Evolutionary conservation across 208 protist species (phyloP).

Genomic region (Trypanosoma scelopori): DNA sequence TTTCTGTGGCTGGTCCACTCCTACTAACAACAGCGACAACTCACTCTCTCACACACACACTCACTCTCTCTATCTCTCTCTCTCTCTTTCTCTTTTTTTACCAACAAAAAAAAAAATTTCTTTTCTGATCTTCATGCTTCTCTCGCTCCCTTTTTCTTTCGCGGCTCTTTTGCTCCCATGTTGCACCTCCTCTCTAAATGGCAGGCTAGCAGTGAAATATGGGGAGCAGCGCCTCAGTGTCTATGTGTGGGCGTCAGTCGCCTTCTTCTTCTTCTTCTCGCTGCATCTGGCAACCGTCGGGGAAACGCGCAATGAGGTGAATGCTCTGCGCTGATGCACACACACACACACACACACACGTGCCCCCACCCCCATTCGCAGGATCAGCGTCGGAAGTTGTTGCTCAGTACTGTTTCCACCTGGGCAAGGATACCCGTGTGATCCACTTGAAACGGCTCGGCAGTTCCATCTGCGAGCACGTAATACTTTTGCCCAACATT

Average conservation of each 20-base stretch:
- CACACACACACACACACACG: too few relatives aligned
- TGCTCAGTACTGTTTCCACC: conserved; percentile 78
- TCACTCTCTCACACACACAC: neutral
- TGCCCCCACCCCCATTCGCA: too few relatives aligned
- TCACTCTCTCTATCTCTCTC: neutral
- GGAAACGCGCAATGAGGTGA: too few relatives aligned
- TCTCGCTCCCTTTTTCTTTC: too few relatives aligned
- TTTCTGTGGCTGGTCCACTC: neutral
- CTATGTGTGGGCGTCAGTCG: too few relatives aligned
- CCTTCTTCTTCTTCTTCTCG: too few relatives aligned
- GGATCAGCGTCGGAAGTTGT: conserved; percentile 62
- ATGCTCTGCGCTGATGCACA: too few relatives aligned
- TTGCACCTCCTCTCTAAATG: neutral
- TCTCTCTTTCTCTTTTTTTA: conserved; percentile 2
- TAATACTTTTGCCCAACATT: conserved; percentile 90
- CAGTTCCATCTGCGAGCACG: conserved; percentile 72
- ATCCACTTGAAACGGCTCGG: conserved; percentile 83
- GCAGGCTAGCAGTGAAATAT: too few relatives aligned
- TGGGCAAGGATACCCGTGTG: conserved; percentile 76
- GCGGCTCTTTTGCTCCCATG: neutral
- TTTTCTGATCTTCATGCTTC: neutral
- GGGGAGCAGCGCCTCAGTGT: too few relatives aligned
- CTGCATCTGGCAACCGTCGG: too few relatives aligned
- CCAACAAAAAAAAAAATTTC: too few relatives aligned
- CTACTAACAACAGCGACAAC: too few relatives aligned